Conservation (phyloP, 1,139 yeast species). For the Ogataea hybrid region DNA sequence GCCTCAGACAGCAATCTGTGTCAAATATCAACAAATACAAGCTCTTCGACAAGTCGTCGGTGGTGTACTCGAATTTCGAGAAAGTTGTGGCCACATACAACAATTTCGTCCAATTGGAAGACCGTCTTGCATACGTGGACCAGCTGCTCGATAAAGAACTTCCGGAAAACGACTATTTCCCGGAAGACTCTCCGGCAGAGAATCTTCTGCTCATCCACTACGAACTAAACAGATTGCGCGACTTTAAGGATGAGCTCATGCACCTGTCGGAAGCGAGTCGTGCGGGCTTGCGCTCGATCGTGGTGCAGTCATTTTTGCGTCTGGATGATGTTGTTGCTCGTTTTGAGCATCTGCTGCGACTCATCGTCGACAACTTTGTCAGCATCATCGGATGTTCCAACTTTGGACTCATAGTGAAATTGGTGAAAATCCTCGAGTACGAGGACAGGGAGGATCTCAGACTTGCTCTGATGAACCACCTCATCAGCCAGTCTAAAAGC, state of each 20-base stretch:
- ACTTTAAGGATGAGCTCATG: slow-evolving; percentile 70
- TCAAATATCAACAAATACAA: slow-evolving; percentile 55
- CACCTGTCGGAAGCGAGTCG: slow-evolving; percentile 42
- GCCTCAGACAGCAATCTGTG: slow-evolving; percentile 52
- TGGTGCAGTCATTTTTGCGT: slow-evolving; percentile 56
- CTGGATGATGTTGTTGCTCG: slow-evolving; percentile 47
- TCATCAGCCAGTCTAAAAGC: slow-evolving; percentile 31
- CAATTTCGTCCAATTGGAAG: slow-evolving; percentile 58
- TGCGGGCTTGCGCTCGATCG: slow-evolving; percentile 70
- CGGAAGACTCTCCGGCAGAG: slow-evolving; percentile 37
- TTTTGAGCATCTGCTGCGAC: slow-evolving; percentile 66
- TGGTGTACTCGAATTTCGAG: slow-evolving; percentile 67
- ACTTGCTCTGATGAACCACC: slow-evolving; percentile 46
- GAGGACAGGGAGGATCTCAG: slow-evolving; percentile 80
- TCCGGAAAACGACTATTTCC: slow-evolving; percentile 51
- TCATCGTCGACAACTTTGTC: slow-evolving; percentile 37
- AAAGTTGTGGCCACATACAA: slow-evolving; percentile 66
- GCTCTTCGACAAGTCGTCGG: slow-evolving; percentile 58
- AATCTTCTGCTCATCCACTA: slow-evolving; percentile 67
- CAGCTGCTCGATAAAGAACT: slow-evolving; percentile 53
- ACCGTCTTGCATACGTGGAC: slow-evolving; percentile 50
- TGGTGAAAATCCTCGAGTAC: slow-evolving; percentile 72
- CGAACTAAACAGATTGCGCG: slow-evolving; percentile 66
- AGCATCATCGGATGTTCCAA: slow-evolving; percentile 43
- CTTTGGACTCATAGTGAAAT: slow-evolving; percentile 61